phyloP scores from a whole-genome alignment of 345 rosid species.

The Brassica carinata region DNA sequence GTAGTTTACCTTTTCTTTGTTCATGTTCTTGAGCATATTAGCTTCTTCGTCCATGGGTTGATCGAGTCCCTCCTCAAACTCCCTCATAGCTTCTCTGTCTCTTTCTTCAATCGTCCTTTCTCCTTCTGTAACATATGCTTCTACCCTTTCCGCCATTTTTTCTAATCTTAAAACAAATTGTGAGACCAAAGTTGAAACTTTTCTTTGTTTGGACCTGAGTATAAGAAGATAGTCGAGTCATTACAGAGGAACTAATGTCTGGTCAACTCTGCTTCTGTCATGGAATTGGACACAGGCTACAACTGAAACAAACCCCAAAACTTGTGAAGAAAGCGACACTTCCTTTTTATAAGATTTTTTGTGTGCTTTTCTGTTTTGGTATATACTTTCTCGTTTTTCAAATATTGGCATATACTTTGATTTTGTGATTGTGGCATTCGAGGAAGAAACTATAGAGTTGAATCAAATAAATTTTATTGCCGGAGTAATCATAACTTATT shows the following conservation, averaged over 20 bases:
- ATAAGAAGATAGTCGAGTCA: not conserved
- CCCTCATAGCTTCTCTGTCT: slow-evolving; percentile 80
- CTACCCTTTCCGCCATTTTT: slow-evolving; percentile 57
- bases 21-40: slow-evolving; percentile 67
- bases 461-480: not conserved
- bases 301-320: not conserved
- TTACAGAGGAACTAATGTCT: slow-evolving; percentile 22
- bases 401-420: not conserved
- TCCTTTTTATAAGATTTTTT: not conserved
- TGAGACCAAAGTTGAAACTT: slow-evolving; percentile 6
- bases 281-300: not conserved
- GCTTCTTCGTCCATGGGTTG: slow-evolving; percentile 99
- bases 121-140: slow-evolving; percentile 48
- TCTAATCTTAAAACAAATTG: not conserved
- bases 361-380: not conserved
- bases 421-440: not conserved
- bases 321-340: not conserved
- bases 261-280: slow-evolving; percentile 22
- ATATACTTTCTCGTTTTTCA: not conserved
- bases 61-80: slow-evolving; percentile 85
- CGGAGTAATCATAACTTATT: not conserved
- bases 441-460: not conserved
- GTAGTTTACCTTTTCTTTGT: slow-evolving; percentile 67
- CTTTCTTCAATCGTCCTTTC: slow-evolving; percentile 53
- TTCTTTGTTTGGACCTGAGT: not conserved